Base-by-base conservation (phyloP, 169 alveolate species). In the Theileria parva region DNA sequence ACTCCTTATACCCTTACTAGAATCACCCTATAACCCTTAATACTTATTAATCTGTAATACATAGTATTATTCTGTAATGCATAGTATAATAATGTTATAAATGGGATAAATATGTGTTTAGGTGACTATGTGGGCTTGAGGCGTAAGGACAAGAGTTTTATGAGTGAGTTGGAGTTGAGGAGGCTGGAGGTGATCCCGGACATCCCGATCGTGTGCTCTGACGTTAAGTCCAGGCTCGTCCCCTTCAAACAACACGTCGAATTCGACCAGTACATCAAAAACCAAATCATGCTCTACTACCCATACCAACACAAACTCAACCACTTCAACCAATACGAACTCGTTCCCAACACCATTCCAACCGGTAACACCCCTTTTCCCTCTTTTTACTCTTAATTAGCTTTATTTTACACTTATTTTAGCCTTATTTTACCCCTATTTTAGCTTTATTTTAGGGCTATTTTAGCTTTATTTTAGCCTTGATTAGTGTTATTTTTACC, bases 261-360 rank as follows among this genome's bases (percentile, higher is more conserved):
- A 21, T 32, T 32, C 67, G 98, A 95, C 77, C 96, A 96, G 19
- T 93, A 93, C 74, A 92, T 94, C 27, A 95, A 92, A 81, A 88
- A 95, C 72, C 98, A 95, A 85, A 90, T 94, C 65, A 79, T 93
- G 55, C 89, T 93, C 55, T 92, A 91, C 79, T 95, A 94, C 65
- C 98, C 98, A 17, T 90, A 94, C 72, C 79, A 92, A 91, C 76
- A 84, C 6, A 70, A 84, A 28, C 77, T 64, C 23, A 69, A 76
- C 34, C 85, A 85, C 60, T 91, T 91, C 74, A 85, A 81, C 76
- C 81, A 81, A 2, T 88, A 91, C 37, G 93, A 91, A 77, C 89
- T 91, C n/a, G 85, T 86, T 21, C 85, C 77, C 34, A 80, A 89
- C 37, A 77, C 86, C 17, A 44, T 44, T 11, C 53, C 53, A 44